phyloP scores from a whole-genome alignment of 176 grass and related monocot species.

The Alopecurus myosuroides region DNA sequence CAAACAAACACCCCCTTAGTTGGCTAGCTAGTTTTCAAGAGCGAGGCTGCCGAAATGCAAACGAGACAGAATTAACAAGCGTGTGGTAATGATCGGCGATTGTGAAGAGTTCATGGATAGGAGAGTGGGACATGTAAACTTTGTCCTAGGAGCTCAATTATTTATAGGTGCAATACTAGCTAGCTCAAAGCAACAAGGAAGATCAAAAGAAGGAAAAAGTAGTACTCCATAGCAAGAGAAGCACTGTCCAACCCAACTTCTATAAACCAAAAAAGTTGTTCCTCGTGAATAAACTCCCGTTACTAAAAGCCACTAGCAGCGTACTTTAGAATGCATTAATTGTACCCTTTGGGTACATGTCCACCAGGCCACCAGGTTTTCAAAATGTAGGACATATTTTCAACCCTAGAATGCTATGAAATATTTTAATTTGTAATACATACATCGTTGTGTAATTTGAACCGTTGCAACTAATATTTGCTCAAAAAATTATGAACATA shows the following conservation, averaged over 20 bases:
- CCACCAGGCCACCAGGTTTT: background rate
- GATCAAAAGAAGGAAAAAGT: background rate
- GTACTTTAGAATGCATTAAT: background rate
- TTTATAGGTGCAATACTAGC: slow-evolving; percentile 40
- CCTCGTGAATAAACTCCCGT: background rate
- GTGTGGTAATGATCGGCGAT: background rate
- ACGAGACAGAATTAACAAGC: background rate
- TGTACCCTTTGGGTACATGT: background rate
- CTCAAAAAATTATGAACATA: too few species aligned
- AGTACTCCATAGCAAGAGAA: background rate
- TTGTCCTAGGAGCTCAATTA: slow-evolving; percentile 29
- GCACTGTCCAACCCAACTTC: background rate
- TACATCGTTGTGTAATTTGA: too few species aligned
- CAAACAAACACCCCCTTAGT: too few species aligned
- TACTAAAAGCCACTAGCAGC: background rate
- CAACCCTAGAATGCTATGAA: background rate
- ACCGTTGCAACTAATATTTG: too few species aligned
- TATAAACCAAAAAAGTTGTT: background rate
- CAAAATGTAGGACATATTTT: background rate
- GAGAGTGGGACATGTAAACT: background rate
- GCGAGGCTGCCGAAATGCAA: background rate
- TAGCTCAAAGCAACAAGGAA: background rate
- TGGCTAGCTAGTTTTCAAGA: background rate
- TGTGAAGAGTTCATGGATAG: background rate
- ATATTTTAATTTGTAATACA: too few species aligned